Conservation (phyloP, 257 asterid species). For the Solanum chaucha region DNA sequence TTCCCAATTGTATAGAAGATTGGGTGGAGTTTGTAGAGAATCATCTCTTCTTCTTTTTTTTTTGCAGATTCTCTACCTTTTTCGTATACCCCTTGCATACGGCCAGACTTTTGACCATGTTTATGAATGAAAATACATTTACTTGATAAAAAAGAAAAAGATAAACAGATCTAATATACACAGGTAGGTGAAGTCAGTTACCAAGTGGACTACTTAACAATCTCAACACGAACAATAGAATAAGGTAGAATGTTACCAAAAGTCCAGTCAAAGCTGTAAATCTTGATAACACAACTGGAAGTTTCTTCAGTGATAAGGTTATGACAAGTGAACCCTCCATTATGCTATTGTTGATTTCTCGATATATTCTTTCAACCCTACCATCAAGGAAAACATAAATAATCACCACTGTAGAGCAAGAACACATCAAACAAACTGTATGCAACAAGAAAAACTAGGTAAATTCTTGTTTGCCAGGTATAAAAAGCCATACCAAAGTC, state of each 20-base stretch:
- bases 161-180: neutral
- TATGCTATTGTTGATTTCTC: slow-evolving; percentile 81
- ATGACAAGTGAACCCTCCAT: slow-evolving; percentile 76
- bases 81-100: neutral
- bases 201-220: neutral
- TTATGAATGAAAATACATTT: neutral
- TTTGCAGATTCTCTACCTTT: neutral
- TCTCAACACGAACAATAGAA: neutral
- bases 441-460: neutral
- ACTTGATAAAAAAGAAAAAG: neutral
- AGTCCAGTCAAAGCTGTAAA: slow-evolving; percentile 94
- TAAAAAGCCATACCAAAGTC: slow-evolving; percentile 54
- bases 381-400: neutral
- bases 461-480: neutral
- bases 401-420: neutral
- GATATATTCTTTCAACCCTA: slow-evolving; percentile 96
- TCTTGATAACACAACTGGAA: slow-evolving; percentile 70
- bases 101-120: neutral
- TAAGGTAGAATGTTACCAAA: slow-evolving; percentile 44
- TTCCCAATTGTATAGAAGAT: neutral
- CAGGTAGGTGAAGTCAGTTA: neutral
- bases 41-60: neutral
- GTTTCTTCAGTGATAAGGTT: slow-evolving; percentile 63
- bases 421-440: slow-evolving; percentile 1
- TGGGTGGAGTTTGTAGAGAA: neutral